These are phyloP conservation scores for Xylariaceae sp. DNA, from an alignment of 2,329 filamentous ascomycete genomes.

Conservation along the genomic window DNA sequence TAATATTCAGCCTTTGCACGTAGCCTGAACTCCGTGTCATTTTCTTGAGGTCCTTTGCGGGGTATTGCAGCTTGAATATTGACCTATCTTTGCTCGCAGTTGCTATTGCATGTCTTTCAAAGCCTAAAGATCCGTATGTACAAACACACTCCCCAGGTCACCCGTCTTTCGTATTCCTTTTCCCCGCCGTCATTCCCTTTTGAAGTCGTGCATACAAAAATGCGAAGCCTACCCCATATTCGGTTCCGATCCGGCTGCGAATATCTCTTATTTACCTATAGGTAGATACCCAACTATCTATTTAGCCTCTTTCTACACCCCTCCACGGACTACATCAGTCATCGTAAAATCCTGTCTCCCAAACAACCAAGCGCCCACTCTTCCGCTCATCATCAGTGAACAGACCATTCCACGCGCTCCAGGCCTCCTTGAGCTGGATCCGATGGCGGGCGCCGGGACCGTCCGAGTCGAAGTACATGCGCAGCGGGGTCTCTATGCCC, in stretches of 20 bases:
- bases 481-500: conserved; percentile 58
- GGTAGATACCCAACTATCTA: not conserved
- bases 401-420: conserved; percentile 65
- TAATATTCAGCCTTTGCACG: no score
- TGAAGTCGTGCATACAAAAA: not conserved
- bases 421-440: conserved; percentile 55
- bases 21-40: no score
- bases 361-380: conserved; percentile 63
- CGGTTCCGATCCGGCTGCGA: not conserved
- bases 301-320: conserved; percentile 3
- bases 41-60: no score
- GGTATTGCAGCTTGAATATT: no score
- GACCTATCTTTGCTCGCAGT: no score
- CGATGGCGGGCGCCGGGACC: conserved; percentile 50
- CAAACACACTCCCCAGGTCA: no score
- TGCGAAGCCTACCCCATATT: not conserved
- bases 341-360: conserved; percentile 49
- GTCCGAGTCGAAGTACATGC: conserved; percentile 51
- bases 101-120: no score
- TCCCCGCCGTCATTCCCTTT: no score
- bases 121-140: no score
- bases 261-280: no score
- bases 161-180: no score
- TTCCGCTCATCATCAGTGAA: conserved; percentile 69
- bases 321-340: conserved; percentile 6